Base-by-base conservation (phyloP, 2,329 filamentous ascomycete species). In the Pseudogymnoascus sp. region DNA sequence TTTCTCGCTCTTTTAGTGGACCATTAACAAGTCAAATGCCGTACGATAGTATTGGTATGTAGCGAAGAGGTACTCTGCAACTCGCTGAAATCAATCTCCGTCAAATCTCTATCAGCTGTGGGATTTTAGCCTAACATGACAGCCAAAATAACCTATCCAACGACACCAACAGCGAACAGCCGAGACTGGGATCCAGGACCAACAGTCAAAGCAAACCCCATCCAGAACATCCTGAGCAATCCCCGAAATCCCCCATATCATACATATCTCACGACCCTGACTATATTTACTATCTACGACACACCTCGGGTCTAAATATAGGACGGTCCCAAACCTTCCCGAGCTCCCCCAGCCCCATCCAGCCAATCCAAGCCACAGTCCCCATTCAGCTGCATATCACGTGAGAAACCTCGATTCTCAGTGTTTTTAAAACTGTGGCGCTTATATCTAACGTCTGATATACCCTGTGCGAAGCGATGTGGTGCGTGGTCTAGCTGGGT, bases 281-380 rank as follows among this genome's bases (percentile, higher is more conserved):
- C 41, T 48, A 48, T 6, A 33, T 33, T 33, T 33, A 30, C 9
- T 2, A 5, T 13, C 8, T 13, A 4, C 2, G 28, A 1, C 12
- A 12, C 9, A 12, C 9, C 2, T 8, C 9, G 5, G 23, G n/a
- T 48, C 41, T 48, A 48, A 48, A 15, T 48, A 48, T 48, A 48
- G 41, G 13, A 48, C 41, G 41, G 41, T 48, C 23, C 4, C 41
- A n/a, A 48, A 28, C 41, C 21, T 28, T 28, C 23, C 41, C 41
- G 41, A 10, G 7, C 8, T 39, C 19, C 39, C 38, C 38, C 19
- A n/a, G 12, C 38, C 19, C 38, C 38, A 5, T 15, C 23, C 41
- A 21, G 41, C 41, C 41, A 48, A 48, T 48, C 41, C 41, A 48
- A 48, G 41, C 41, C 41, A 48, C 41, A 48, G 21, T 48, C 13